Percentiles rank a stretch among this genome's conserved stretches.
These are phyloP conservation scores for Casuarina cunninghamiana DNA, from an alignment of 306 rosid species.

Conservation along the genomic window DNA sequence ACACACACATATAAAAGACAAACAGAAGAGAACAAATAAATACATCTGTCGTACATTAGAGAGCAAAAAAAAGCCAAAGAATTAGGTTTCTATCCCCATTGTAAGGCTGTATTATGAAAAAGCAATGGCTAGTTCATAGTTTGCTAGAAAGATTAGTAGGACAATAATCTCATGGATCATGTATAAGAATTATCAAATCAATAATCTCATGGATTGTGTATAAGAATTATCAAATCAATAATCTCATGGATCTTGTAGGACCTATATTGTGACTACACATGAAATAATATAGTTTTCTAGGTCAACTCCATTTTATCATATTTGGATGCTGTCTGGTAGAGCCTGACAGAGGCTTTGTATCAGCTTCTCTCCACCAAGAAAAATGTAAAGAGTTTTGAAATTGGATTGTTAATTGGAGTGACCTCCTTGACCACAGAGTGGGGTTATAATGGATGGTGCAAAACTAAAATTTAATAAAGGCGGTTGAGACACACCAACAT, in stretches of 20 bases:
- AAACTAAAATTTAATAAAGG: no score
- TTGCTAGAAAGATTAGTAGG: no score
- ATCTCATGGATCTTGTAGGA: not conserved
- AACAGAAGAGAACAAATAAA: not conserved
- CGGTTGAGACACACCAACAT: not conserved
- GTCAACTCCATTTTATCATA: not conserved
- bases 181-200: no score
- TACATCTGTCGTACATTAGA: not conserved
- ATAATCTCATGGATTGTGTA: not conserved
- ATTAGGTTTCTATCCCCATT: not conserved
- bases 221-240: not conserved
- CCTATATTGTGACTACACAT: not conserved
- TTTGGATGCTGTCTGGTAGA: not conserved
- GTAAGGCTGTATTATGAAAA: not conserved
- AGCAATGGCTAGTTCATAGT: not conserved
- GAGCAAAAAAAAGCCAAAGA: not conserved
- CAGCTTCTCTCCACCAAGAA: not conserved
- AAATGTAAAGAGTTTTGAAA: not conserved
- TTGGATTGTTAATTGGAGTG: not conserved
- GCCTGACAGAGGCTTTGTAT: not conserved
- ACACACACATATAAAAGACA: not conserved
- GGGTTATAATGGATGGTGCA: no score
- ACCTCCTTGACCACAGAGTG: not conserved
- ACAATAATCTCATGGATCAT: no score
- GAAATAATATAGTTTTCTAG: not conserved